Conservation (phyloP, 768 basidiomycete species). For the Tricholoma hemisulphureum region DNA sequence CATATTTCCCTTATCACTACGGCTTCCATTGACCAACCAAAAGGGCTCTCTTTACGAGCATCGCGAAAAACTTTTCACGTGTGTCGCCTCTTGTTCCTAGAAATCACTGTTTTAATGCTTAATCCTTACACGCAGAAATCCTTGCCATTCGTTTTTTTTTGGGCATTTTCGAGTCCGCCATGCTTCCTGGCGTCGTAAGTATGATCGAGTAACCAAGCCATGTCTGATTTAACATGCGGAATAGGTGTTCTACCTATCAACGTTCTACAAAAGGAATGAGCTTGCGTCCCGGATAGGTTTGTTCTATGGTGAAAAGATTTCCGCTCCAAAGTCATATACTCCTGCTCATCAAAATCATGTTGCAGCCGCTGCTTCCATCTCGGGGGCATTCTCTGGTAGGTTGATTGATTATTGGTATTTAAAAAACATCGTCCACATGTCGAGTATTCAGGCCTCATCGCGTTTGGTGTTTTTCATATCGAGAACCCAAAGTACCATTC, state of each 20-base stretch:
- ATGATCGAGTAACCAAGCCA: not conserved
- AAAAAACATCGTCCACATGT: not conserved
- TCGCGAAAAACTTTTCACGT: conserved; percentile 48
- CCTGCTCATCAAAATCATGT: not conserved
- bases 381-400: conserved; percentile 47
- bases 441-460: conserved; percentile 37
- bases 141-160: conserved; percentile 49
- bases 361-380: conserved; percentile 43
- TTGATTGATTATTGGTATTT: not conserved
- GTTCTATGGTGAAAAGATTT: conserved; percentile 41
- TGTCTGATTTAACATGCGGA: not conserved
- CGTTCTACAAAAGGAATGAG: conserved; percentile 51
- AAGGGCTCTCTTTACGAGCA: conserved; percentile 45
- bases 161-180: conserved; percentile 50
- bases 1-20: conserved; percentile 4
- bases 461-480: conserved; percentile 54
- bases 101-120: not conserved
- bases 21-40: not conserved
- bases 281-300: conserved; percentile 49
- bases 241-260: conserved; percentile 50
- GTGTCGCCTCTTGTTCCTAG: conserved; percentile 1
- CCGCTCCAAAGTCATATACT: not conserved
- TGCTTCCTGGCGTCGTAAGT: conserved; percentile 45
- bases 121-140: conserved; percentile 30
- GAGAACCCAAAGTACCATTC: conserved; percentile 38